phyloP scores from a whole-genome alignment of 495 filamentous ascomycete genomes.

The Chaetomium fimeti region DNA sequence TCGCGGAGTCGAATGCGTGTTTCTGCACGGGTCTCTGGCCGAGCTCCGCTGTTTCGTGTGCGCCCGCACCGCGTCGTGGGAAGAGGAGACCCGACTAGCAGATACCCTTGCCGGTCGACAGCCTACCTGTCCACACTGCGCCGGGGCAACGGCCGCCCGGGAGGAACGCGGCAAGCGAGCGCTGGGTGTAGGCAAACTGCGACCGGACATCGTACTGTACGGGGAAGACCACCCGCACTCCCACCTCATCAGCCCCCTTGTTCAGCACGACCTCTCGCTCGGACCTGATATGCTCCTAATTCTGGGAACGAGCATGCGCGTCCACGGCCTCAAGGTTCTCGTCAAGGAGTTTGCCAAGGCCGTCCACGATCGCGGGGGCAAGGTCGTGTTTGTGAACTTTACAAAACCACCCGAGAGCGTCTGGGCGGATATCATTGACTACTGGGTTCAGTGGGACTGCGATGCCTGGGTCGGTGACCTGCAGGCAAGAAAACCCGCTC shows the following conservation, averaged over 20 bases:
- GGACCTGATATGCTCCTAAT: conserved; percentile 64
- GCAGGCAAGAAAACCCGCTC: conserved; percentile 51
- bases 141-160: conserved; percentile 53
- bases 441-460: conserved; percentile 69
- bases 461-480: conserved; percentile 66
- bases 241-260: conserved; percentile 58
- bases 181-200: conserved; percentile 58
- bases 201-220: conserved; percentile 71
- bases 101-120: conserved; percentile 57
- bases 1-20: conserved; percentile 60
- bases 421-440: conserved; percentile 67
- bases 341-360: conserved; percentile 69
- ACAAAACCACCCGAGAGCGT: conserved; percentile 65
- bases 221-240: conserved; percentile 69
- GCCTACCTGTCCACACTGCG: conserved; percentile 62
- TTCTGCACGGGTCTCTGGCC: conserved; percentile 63
- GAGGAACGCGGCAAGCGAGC: conserved; percentile 61
- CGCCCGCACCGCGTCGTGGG: conserved; percentile 58
- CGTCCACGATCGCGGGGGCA: conserved; percentile 61
- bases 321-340: conserved; percentile 66
- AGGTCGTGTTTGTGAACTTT: conserved; percentile 67
- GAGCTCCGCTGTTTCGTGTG: conserved; percentile 63
- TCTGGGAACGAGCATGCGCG: conserved; percentile 65
- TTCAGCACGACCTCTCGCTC: conserved; percentile 60
- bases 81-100: conserved; percentile 48